These are phyloP conservation scores for Monilinia laxa DNA, from an alignment of 2,329 filamentous ascomycete species.

Conservation along the genomic window DNA sequence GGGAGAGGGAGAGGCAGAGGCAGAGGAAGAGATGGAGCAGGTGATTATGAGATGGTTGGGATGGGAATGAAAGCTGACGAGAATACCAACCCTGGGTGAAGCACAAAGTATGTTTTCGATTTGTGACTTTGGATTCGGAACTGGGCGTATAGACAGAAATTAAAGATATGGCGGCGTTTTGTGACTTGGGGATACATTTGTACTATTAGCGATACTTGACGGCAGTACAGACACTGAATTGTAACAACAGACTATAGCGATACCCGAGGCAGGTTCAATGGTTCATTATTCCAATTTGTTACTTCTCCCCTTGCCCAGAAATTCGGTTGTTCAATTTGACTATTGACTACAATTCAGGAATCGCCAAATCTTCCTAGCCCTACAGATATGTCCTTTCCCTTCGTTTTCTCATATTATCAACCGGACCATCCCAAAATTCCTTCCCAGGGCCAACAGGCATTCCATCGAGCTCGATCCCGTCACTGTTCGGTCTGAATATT, in stretches of 20 bases:
- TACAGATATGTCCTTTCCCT: constrained; percentile 36
- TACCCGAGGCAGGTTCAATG: constrained; percentile 27
- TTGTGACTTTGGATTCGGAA: constrained; percentile 17
- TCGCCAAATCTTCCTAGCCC: constrained; percentile 9
- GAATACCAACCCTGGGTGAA: constrained; percentile 27
- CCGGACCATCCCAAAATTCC: constrained; percentile 30
- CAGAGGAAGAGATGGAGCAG: constrained; percentile 53
- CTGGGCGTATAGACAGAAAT: constrained; percentile 28
- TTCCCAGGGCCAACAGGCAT: constrained; percentile 34
- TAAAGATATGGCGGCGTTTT: constrained; percentile 20
- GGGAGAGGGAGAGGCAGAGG: constrained; percentile 52
- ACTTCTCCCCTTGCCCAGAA: neutral
- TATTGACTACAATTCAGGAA: constrained; percentile 8
- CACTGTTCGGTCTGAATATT: constrained; percentile 33
- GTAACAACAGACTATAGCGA: constrained; percentile 30
- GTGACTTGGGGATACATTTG: neutral
- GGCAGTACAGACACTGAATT: constrained; percentile 21
- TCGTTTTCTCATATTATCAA: constrained; percentile 25
- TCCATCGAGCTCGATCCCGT: constrained; percentile 38
- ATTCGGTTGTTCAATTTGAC: constrained; percentile 2
- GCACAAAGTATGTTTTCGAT: constrained; percentile 2
- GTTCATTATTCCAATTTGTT: constrained; percentile 27
- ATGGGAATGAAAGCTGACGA: constrained; percentile 46
- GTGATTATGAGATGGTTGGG: constrained; percentile 66
- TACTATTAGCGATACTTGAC: constrained; percentile 11